Conservation (phyloP, 768 basidiomycete genomes). For the Pulveroboletus sp. region DNA sequence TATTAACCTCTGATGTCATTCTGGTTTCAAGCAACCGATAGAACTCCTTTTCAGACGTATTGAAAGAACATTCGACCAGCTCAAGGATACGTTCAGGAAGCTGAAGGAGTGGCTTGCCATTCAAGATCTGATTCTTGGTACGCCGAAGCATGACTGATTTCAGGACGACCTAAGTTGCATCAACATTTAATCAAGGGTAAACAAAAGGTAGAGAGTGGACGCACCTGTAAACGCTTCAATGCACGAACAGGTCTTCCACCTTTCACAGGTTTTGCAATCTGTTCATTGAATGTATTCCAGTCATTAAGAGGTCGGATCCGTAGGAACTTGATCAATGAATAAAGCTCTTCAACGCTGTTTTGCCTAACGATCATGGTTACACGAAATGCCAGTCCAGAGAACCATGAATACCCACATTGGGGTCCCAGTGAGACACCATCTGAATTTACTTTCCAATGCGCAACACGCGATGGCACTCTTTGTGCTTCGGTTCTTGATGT, state of each 20-base stretch:
- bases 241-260: conserved; percentile 56
- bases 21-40: conserved; percentile 69
- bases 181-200: not conserved
- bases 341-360: conserved; percentile 89
- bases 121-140: conserved; percentile 63
- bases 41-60: conserved; percentile 71
- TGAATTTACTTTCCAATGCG: conserved; percentile 68
- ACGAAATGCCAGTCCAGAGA: not conserved
- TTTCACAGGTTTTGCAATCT: conserved; percentile 80
- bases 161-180: conserved; percentile 60
- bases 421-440: conserved; percentile 88
- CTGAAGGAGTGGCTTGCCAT: conserved; percentile 79
- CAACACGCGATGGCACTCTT: conserved; percentile 78
- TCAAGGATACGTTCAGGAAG: conserved; percentile 73
- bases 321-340: conserved; percentile 84
- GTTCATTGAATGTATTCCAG: conserved; percentile 72
- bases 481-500: conserved; percentile 83
- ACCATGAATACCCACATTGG: conserved; percentile 48
- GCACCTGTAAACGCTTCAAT: conserved; percentile 80
- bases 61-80: conserved; percentile 74
- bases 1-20: conserved; percentile 64
- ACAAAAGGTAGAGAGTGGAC: conserved; percentile 1
- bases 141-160: conserved; percentile 88
- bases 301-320: conserved; percentile 77
- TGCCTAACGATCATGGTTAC: conserved; percentile 44